Evolutionary conservation across 805 yeast genomes (phyloP).

Genomic region (Saccharomycopsis sp.): DNA sequence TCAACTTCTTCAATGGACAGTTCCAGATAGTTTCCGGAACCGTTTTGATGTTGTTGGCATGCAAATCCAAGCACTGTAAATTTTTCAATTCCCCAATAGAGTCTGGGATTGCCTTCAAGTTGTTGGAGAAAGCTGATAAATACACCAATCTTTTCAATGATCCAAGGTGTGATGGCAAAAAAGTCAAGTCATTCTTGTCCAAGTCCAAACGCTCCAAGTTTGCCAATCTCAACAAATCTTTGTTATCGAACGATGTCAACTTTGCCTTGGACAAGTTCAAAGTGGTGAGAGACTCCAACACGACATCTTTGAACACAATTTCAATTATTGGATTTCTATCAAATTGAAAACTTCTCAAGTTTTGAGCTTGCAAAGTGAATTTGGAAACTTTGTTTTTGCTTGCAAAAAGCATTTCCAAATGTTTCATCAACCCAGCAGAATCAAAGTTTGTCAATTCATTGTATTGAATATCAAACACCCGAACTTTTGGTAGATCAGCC

Average conservation of each 20-base stretch:
- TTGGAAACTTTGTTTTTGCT: constrained; percentile 69
- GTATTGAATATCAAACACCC: constrained; percentile 69
- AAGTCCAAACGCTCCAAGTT: constrained; percentile 64
- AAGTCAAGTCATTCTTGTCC: constrained; percentile 74
- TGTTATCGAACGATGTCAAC: constrained; percentile 60
- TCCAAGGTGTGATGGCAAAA: constrained; percentile 63
- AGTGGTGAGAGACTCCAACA: constrained; percentile 52
- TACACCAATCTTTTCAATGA: constrained; percentile 48
- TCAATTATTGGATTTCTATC: constrained; percentile 81
- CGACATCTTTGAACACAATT: constrained; percentile 41
- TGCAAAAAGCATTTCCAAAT: constrained; percentile 61
- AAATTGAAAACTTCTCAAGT: constrained; percentile 58
- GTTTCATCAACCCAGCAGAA: constrained; percentile 44
- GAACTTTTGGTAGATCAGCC: constrained; percentile 43
- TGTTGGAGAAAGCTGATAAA: constrained; percentile 66
- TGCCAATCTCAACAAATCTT: constrained; percentile 51
- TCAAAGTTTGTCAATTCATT: constrained; percentile 43
- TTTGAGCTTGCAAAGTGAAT: constrained; percentile 53
- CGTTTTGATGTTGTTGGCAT: constrained; percentile 44
- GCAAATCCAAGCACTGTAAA: constrained; percentile 56
- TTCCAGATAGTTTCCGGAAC: constrained; percentile 42
- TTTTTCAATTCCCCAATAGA: constrained; percentile 45
- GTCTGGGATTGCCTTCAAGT: constrained; percentile 60
- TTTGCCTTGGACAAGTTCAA: constrained; percentile 78
- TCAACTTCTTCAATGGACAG: constrained; percentile 96